phyloP scores from a whole-genome alignment of 176 grass and related monocot species.

The Oryza meridionalis region DNA sequence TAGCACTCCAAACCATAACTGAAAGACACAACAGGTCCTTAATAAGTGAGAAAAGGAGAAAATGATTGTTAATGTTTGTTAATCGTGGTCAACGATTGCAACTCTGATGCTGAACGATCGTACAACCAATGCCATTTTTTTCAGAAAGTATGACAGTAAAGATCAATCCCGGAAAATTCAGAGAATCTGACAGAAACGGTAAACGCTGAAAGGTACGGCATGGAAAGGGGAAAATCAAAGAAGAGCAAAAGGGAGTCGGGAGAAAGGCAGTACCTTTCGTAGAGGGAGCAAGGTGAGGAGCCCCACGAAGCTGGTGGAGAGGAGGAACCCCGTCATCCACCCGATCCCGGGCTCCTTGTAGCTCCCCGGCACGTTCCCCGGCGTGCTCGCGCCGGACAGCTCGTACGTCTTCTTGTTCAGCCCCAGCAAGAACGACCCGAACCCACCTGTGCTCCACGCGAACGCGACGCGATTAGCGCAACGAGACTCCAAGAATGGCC shows the following conservation, averaged over 20 bases:
- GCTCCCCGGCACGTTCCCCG: slow-evolving; percentile 83
- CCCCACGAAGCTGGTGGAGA: slow-evolving; percentile 80
- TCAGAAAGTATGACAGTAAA: slow-evolving; percentile 22
- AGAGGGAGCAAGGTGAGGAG: slow-evolving; percentile 90
- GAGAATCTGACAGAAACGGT: slow-evolving; percentile 3
- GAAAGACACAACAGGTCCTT: neutral
- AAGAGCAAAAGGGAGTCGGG: neutral
- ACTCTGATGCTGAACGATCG: slow-evolving; percentile 20
- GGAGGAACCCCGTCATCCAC: slow-evolving; percentile 96
- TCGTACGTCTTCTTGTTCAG: slow-evolving; percentile 96
- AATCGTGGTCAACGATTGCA: neutral
- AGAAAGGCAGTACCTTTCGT: slow-evolving; percentile 95
- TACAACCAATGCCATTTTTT: neutral
- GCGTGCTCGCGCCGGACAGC: slow-evolving; percentile 68
- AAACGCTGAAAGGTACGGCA: neutral
- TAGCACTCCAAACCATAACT: neutral
- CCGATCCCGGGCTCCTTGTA: slow-evolving; percentile 88
- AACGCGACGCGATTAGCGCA: neutral
- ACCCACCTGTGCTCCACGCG: slow-evolving; percentile 60
- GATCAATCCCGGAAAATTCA: slow-evolving; percentile 27
- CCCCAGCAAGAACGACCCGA: slow-evolving; percentile 88
- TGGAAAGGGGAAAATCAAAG: neutral
- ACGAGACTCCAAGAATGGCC: neutral
- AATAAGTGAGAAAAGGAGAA: slow-evolving; percentile 6
- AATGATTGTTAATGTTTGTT: neutral